Evolutionary conservation across 441 rosid species (phyloP).

Genomic region (Melastoma candidum): DNA sequence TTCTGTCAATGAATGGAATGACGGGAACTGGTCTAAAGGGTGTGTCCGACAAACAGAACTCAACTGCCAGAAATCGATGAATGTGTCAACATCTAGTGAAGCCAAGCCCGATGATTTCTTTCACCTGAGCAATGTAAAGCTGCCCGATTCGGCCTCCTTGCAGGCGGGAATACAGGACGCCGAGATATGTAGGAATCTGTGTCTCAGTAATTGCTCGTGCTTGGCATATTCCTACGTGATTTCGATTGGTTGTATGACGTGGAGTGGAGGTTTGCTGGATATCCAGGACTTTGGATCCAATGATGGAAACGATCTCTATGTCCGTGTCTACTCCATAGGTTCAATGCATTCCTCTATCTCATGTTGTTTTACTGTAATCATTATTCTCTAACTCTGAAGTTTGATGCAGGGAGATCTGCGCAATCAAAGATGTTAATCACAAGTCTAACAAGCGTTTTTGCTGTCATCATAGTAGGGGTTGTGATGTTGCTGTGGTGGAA

Average conservation of each 20-base stretch:
- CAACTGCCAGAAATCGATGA: constrained; percentile 2
- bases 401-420: neutral
- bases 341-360: neutral
- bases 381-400: neutral
- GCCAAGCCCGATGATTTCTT: neutral
- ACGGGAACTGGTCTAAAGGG: constrained; percentile 3
- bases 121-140: neutral
- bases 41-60: neutral
- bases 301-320: constrained; percentile 2
- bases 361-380: too few species aligned
- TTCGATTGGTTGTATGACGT: constrained; percentile 4
- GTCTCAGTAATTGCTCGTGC: constrained; percentile 7
- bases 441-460: neutral
- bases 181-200: neutral
- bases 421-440: neutral
- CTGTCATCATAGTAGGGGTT: neutral
- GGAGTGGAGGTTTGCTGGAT: constrained; percentile 3
- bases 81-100: neutral
- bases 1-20: constrained; percentile 4
- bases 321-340: constrained; percentile 1
- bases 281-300: neutral
- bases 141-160: constrained; percentile 1
- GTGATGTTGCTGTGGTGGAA: neutral
- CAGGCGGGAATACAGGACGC: neutral
- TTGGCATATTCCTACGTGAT: neutral